Conservation (phyloP, 2,329 filamentous ascomycete species). For the Trichophyton rubrum region DNA sequence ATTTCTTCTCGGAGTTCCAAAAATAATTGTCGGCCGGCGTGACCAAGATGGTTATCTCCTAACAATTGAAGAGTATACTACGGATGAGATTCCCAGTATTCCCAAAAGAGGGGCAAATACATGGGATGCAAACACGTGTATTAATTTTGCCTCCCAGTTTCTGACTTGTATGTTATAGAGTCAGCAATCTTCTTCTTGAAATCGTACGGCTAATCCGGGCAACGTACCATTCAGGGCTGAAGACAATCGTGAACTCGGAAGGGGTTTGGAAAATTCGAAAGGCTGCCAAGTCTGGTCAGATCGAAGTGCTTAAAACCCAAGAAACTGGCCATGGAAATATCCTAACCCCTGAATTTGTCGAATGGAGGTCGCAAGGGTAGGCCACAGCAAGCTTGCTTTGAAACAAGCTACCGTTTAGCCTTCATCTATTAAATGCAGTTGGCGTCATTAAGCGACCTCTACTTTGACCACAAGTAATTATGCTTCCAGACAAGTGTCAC, state of each 20-base stretch:
- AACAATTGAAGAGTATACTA: constrained; percentile 65
- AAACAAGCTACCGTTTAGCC: no score
- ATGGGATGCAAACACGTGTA: constrained; percentile 90
- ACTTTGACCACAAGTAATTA: neutral
- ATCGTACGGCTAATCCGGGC: constrained; percentile 11
- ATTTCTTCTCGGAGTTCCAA: constrained; percentile 84
- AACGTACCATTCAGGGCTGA: constrained; percentile 40
- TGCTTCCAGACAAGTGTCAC: neutral
- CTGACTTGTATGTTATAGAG: constrained; percentile 53
- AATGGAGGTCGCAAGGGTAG: constrained; percentile 44
- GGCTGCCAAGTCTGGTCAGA: constrained; percentile 46
- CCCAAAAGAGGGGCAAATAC: constrained; percentile 55
- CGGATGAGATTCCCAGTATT: constrained; percentile 61
- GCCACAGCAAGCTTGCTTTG: no score
- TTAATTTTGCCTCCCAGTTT: constrained; percentile 73
- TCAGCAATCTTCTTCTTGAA: constrained; percentile 8
- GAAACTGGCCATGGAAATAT: constrained; percentile 65
- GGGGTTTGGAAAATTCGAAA: constrained; percentile 74
- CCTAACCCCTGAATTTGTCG: constrained; percentile 62
- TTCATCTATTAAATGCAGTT: no score
- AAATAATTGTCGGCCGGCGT: constrained; percentile 82
- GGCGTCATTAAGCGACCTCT: neutral
- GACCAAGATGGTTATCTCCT: constrained; percentile 58
- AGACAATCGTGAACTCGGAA: constrained; percentile 48
- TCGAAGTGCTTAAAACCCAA: constrained; percentile 63